Base-by-base conservation (phyloP, 1,284 basidiomycete genomes). In the Moesziomyces sp. region DNA sequence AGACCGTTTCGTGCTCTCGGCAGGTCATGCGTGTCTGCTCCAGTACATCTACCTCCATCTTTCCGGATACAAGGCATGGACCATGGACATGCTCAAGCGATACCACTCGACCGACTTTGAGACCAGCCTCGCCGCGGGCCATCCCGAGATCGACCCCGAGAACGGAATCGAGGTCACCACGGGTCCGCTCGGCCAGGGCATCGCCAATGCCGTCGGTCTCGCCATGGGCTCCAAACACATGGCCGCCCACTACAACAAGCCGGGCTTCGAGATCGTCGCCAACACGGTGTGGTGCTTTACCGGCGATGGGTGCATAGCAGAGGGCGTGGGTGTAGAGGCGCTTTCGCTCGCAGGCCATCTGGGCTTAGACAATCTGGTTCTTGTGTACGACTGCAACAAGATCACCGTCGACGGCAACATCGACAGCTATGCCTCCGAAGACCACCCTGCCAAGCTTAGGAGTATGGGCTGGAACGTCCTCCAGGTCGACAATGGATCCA, bases 121-220 rank as follows among this genome's bases (percentile, higher is more conserved):
- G 49, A 76, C 61, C 16, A 50, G 47, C 10, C 55, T 57, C 47
- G 55, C 77, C 11, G 76, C 80, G 18, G 94, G 94, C 78, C 93
- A 96, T 87, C 93, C 93, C 26, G 94, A 97, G 85, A 87, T 89
- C 59, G 88, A 90, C 64, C 91, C 94, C 84, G 91, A 62, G 9
- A 66, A 93, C 77, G 94, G 94, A 78, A 89, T 97, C 70, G 94
- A 97, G 86, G 93, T 97, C 71, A 97, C 94, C 77, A 97, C 94
- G 61, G 94, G 94, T 66, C 94, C 94, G 67, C 90, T 97, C 35
- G 94, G 94, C 49, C 94, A 97, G 86, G 80, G 67, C 81, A 91
- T 97, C 84, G 89, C 91, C 76, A 95, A 94, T 84, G 93, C 90
- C 66, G 93, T 97, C 74, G 94, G 94, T 85, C 86, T 97, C 54